These are phyloP conservation scores for Rhododendron ovatum DNA, from an alignment of 148 eudicot species.

Conservation along the genomic window DNA sequence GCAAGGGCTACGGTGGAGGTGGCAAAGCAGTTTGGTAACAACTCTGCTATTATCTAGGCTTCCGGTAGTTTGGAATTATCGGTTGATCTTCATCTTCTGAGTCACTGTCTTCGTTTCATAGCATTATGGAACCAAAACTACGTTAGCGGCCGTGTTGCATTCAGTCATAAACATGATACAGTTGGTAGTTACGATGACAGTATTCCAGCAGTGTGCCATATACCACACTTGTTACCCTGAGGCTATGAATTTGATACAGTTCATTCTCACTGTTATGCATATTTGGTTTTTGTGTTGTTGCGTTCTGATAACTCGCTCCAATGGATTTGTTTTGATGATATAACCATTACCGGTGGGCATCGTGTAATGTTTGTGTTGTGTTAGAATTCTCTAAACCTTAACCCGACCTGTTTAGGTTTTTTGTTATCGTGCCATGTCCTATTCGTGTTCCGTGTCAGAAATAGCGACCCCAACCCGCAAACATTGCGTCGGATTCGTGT, in stretches of 20 bases:
- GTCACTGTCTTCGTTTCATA: neutral
- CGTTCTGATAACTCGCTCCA: neutral
- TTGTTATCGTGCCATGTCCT: too few species aligned
- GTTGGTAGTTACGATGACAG: neutral
- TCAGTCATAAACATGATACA: neutral
- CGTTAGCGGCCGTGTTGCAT: neutral
- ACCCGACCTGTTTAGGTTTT: too few species aligned
- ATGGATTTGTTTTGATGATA: neutral
- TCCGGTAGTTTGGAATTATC: neutral
- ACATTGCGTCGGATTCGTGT: too few species aligned
- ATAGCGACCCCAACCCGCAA: too few species aligned
- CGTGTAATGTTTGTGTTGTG: too few species aligned
- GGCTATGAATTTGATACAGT: neutral
- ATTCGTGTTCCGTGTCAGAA: too few species aligned
- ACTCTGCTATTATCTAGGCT: neutral
- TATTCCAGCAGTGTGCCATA: neutral
- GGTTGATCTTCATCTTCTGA: neutral
- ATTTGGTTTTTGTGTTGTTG: neutral
- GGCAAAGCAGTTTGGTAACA: constrained; percentile 13
- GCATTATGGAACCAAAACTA: neutral
- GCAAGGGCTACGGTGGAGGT: constrained; percentile 2
- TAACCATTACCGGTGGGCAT: too few species aligned
- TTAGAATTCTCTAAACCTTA: too few species aligned
- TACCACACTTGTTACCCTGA: neutral
- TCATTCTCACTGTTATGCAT: neutral